Conservation (phyloP, 2,329 filamentous ascomycete species). For the Colletotrichum tanaceti region DNA sequence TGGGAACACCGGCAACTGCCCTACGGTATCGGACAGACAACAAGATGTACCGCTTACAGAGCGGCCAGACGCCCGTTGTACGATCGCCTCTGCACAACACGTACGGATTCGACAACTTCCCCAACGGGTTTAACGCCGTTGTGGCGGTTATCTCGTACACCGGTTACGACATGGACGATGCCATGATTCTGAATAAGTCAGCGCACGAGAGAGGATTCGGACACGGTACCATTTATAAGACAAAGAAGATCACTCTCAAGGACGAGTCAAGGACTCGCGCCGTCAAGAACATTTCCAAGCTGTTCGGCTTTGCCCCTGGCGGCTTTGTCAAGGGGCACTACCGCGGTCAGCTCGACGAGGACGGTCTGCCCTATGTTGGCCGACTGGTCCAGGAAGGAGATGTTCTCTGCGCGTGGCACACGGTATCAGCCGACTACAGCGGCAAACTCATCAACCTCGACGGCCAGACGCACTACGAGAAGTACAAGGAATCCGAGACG, state of each 20-base stretch:
- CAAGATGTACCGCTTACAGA: slow-evolving; percentile 94
- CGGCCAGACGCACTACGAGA: slow-evolving; percentile 85
- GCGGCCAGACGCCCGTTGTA: slow-evolving; percentile 94
- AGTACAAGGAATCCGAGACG: slow-evolving; percentile 92
- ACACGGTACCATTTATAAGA: slow-evolving; percentile 97
- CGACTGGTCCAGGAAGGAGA: slow-evolving; percentile 83
- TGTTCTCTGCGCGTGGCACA: slow-evolving; percentile 89
- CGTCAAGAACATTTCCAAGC: slow-evolving; percentile 77
- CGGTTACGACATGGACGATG: slow-evolving; percentile 99
- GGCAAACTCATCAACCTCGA: slow-evolving; percentile 87
- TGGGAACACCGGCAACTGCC: slow-evolving; percentile 94
- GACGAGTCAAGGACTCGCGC: slow-evolving; percentile 78
- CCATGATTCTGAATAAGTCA: slow-evolving; percentile 99
- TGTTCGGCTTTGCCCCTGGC: slow-evolving; percentile 91
- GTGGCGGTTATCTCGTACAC: slow-evolving; percentile 99
- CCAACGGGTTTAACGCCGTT: slow-evolving; percentile 93
- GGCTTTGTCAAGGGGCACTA: slow-evolving; percentile 77
- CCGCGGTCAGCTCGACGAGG: slow-evolving; percentile 81
- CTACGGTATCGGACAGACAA: slow-evolving; percentile 92
- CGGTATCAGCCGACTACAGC: slow-evolving; percentile 81
- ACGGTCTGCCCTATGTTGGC: slow-evolving; percentile 87
- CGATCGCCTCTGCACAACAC: slow-evolving; percentile 92
- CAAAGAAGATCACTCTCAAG: slow-evolving; percentile 88
- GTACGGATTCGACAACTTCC: slow-evolving; percentile 98
- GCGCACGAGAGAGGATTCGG: slow-evolving; percentile 96